Base-by-base conservation (phyloP, 2,329 filamentous ascomycete species). In the Colletotrichum phormii region DNA sequence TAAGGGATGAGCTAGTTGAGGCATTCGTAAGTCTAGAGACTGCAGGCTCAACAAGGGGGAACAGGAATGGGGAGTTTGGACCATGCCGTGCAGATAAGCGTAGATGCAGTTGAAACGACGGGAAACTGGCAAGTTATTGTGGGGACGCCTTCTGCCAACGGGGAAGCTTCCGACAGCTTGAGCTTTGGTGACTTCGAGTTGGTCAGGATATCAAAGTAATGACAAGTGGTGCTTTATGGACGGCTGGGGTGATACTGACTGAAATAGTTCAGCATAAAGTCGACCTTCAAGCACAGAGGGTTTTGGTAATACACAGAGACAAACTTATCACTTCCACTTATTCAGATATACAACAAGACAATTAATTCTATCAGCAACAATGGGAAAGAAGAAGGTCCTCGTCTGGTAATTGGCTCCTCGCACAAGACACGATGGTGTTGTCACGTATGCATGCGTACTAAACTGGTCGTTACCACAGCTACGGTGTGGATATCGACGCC, bases 401-500 rank as follows among this genome's bases (percentile, higher is more conserved):
- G 75, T 76, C 2, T 76, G 77, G 77, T 78, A 31, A 22, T 75
- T 42, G 8, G 42, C 2, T 31, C 0, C 7, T 42, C 18, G 13
- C 1, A 0, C 9, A 22, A 31, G 65, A 13, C n/a, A 35, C 8
- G n/a, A 22, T 1, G 5, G 11, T 8, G 24, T 18, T 22, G 42
- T 49, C 18, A 49, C 42, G 8, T 15, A 24, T n/a, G 5, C 13
- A 53, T 26, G 51, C 15, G 7, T 9, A 42, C 42, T 51, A 7
- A 42, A 64, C 58, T 13, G 35, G 29, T 13, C 1, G 11, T 9
- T 18, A 18, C 15, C 33, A 5, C 46, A 85, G 88, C 76, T 93
- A 93, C 76, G 91, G 91, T 3, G 90, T 94, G 22, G 92, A 95
- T 74, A 91, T 95, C 49, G 92, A 95, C 76, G 92, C 92, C 22